phyloP scores from a whole-genome alignment of 2,329 filamentous ascomycete genomes.

The Phialocephala sp. region DNA sequence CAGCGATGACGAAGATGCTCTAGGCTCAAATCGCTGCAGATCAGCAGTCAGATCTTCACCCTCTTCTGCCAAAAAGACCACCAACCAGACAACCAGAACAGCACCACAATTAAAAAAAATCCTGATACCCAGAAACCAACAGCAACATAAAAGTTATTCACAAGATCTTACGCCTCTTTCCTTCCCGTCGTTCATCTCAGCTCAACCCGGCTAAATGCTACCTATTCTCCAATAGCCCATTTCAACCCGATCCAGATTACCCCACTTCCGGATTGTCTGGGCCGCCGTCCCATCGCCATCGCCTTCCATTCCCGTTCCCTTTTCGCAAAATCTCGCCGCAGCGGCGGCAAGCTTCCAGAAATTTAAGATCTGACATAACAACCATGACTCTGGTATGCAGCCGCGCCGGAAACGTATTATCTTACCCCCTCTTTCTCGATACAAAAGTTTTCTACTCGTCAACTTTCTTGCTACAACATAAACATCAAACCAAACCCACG shows the following conservation, averaged over 20 bases:
- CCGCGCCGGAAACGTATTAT: no score
- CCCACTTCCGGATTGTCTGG: constrained; percentile 22
- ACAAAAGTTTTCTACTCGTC: no score
- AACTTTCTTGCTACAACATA: no score
- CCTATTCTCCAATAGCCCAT: background rate
- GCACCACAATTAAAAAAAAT: background rate
- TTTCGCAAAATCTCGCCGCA: background rate
- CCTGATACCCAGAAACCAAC: background rate
- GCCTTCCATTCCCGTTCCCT: background rate
- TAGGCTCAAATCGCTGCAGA: background rate
- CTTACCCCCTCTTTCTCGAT: background rate
- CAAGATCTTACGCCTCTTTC: background rate
- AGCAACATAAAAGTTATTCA: background rate
- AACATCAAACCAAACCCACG: constrained; percentile 2
- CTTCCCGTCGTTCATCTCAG: background rate
- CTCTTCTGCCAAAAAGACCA: background rate
- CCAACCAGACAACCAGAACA: background rate
- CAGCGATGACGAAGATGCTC: constrained; percentile 14
- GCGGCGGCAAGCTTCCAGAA: background rate
- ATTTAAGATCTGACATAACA: background rate
- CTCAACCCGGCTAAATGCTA: constrained; percentile 10
- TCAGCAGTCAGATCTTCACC: constrained; percentile 11
- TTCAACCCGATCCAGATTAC: background rate
- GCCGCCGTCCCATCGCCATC: constrained; percentile 3
- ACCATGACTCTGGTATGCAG: no score